Evolutionary conservation across 2,329 filamentous ascomycete genomes (phyloP).

Genomic region (Sphaerostilbella broomeana): DNA sequence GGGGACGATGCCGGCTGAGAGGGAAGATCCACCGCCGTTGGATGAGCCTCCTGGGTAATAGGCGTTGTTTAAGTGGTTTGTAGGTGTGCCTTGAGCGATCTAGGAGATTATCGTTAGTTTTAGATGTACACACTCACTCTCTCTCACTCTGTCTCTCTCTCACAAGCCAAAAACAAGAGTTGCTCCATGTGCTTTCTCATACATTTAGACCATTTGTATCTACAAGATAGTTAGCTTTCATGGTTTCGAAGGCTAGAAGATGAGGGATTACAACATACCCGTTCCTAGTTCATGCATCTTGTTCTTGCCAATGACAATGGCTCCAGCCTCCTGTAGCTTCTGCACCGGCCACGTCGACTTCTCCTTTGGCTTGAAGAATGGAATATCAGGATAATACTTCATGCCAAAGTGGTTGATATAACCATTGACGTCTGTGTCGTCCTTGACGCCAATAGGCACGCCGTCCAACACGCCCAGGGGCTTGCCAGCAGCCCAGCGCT

Average conservation of each 20-base stretch:
- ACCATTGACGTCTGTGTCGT: constrained; percentile 66
- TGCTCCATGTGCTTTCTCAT: constrained; percentile 17
- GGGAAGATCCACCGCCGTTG: constrained; percentile 65
- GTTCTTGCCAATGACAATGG: constrained; percentile 67
- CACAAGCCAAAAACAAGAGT: neutral
- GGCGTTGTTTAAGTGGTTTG: constrained; percentile 67
- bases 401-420: constrained; percentile 63
- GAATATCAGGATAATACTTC: constrained; percentile 47
- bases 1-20: constrained; percentile 66
- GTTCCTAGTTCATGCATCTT: constrained; percentile 77
- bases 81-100: constrained; percentile 63
- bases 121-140: too few relatives aligned
- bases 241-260: constrained; percentile 20
- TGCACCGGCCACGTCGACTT: constrained; percentile 64
- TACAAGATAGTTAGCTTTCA: constrained; percentile 15
- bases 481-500: constrained; percentile 61
- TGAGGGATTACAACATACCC: constrained; percentile 31
- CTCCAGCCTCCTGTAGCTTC: constrained; percentile 67
- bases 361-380: constrained; percentile 43
- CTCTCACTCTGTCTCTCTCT: too few relatives aligned
- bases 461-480: constrained; percentile 69
- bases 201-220: constrained; percentile 80
- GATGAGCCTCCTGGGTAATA: constrained; percentile 82
- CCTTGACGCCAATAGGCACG: constrained; percentile 77
- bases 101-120: too few relatives aligned